phyloP scores from a whole-genome alignment of 306 rosid genomes.

The Oxytropis ochrocephala region DNA sequence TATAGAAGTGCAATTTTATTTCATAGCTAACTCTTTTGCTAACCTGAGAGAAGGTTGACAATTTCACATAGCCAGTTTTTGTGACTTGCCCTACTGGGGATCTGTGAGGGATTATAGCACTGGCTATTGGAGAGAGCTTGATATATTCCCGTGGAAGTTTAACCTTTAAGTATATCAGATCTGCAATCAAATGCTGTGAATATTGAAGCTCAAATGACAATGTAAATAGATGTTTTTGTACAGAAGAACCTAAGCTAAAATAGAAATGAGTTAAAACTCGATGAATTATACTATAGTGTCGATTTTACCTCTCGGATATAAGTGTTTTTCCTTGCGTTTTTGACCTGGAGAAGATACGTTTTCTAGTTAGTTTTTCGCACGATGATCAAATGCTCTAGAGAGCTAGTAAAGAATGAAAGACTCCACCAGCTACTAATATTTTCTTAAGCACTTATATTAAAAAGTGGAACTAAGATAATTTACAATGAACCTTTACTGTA shows the following conservation, averaged over 20 bases:
- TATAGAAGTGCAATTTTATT: background rate
- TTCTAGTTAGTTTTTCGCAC: slow-evolving; percentile 18
- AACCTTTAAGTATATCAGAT: slow-evolving; percentile 46
- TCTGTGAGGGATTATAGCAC: slow-evolving; percentile 71
- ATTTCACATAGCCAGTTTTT: slow-evolving; percentile 85
- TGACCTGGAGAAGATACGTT: slow-evolving; percentile 43
- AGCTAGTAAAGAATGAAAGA: background rate
- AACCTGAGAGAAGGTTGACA: slow-evolving; percentile 87
- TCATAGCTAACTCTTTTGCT: background rate
- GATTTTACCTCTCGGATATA: slow-evolving; percentile 60
- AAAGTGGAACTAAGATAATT: slow-evolving; percentile 16
- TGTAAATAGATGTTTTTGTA: background rate
- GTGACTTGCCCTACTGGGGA: slow-evolving; percentile 57
- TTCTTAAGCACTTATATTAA: background rate
- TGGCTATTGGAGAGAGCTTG: slow-evolving; percentile 81
- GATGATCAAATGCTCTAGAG: background rate
- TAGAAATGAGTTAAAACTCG: background rate
- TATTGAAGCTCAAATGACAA: background rate
- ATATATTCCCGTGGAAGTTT: slow-evolving; percentile 79
- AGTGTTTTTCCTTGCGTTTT: slow-evolving; percentile 29
- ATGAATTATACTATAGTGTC: background rate
- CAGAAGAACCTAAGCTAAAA: background rate
- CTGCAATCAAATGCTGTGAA: background rate
- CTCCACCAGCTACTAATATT: background rate
- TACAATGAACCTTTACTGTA: slow-evolving; percentile 58